phyloP scores from a whole-genome alignment of 2,329 filamentous ascomycete genomes.

The Aschersonia sp. region DNA sequence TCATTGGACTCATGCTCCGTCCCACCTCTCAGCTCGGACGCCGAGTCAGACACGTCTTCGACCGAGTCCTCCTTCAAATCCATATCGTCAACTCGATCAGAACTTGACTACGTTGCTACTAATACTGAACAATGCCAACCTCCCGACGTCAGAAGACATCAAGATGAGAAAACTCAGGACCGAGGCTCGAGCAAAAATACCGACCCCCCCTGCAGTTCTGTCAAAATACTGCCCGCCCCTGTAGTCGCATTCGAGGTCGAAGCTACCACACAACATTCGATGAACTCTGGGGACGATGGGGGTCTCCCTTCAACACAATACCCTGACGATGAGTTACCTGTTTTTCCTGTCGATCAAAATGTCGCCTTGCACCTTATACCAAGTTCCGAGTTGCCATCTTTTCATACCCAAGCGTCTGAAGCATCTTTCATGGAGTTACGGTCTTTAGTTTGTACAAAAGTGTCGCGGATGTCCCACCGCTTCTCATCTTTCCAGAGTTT shows the following conservation, averaged over 20 bases:
- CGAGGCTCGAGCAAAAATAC: background rate
- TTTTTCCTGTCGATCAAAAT: conserved; percentile 9
- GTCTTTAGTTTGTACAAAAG: conserved; percentile 14
- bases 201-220: conserved; percentile 9
- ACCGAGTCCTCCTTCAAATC: conserved; percentile 30
- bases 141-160: too few species aligned
- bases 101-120: conserved; percentile 24
- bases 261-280: conserved; percentile 11
- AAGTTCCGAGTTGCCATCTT: conserved; percentile 29
- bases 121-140: conserved; percentile 2
- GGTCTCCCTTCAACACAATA: conserved; percentile 24
- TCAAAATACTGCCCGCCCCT: conserved; percentile 14
- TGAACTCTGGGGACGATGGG: conserved; percentile 17
- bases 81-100: conserved; percentile 37
- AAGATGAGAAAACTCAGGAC: background rate
- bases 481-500: conserved; percentile 21
- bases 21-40: conserved; percentile 18
- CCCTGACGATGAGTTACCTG: conserved; percentile 22
- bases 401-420: conserved; percentile 20
- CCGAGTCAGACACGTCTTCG: conserved; percentile 16
- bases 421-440: conserved; percentile 23
- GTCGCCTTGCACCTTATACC: conserved; percentile 16
- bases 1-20: conserved; percentile 14
- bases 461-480: conserved; percentile 18
- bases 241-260: too few species aligned